phyloP scores from a whole-genome alignment of 2,329 filamentous ascomycete species.

The Eutypella sp. region DNA sequence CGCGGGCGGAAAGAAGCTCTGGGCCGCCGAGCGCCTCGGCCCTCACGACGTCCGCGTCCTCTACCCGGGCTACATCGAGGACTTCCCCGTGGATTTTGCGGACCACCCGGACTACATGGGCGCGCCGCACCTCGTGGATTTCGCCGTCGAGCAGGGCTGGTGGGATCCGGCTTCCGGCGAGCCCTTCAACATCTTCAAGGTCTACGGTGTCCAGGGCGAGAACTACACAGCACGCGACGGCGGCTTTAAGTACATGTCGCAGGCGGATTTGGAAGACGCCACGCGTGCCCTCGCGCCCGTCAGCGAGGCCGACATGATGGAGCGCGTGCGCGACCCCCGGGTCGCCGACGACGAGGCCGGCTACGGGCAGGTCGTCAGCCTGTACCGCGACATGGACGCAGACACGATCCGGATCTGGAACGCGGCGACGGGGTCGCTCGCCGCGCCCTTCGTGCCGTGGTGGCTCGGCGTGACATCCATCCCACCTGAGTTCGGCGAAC shows the following conservation, averaged over 20 bases:
- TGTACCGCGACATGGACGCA: constrained; percentile 13
- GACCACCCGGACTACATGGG: constrained; percentile 19
- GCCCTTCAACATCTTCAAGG: constrained; percentile 24
- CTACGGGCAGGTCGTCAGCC: constrained; percentile 23
- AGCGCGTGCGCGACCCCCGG: constrained; percentile 24
- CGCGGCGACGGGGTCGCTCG: constrained; percentile 21
- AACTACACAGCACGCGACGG: constrained; percentile 19
- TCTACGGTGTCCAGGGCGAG: constrained; percentile 18
- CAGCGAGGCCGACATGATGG: constrained; percentile 43
- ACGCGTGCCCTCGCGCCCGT: constrained; percentile 38
- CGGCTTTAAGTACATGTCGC: constrained; percentile 28
- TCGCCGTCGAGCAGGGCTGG: constrained; percentile 22
- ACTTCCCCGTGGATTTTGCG: constrained; percentile 20
- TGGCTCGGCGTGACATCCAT: constrained; percentile 21
- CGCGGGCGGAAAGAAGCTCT: constrained; percentile 20
- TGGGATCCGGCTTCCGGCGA: constrained; percentile 15
- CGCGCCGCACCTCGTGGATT: constrained; percentile 21
- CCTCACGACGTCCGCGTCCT: constrained; percentile 19
- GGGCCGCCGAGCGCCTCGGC: constrained; percentile 22
- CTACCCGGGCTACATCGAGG: constrained; percentile 25
- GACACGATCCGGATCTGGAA: constrained; percentile 21
- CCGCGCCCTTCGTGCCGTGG: constrained; percentile 23
- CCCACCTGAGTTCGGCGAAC: constrained; percentile 21
- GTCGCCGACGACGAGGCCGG: constrained; percentile 23
- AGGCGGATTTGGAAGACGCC: constrained; percentile 18